Evolutionary conservation across 768 basidiomycete genomes (phyloP).

Genomic region (Phanerodontia chrysosporium): DNA sequence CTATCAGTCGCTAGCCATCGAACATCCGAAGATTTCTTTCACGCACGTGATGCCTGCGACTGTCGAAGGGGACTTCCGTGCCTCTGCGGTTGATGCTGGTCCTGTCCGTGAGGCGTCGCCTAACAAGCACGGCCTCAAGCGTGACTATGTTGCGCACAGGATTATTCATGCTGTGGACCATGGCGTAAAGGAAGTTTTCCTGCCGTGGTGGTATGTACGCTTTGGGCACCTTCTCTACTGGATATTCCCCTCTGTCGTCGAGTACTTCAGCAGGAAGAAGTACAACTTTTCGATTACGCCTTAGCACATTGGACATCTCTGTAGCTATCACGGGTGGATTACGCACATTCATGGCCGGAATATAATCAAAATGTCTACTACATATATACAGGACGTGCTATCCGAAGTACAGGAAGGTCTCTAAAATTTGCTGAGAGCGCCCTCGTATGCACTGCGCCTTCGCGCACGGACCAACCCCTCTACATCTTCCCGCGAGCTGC

Average conservation of each 20-base stretch:
- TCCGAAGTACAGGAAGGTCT: slow-evolving; percentile 95
- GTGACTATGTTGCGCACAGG: slow-evolving; percentile 53
- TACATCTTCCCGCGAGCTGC: neutral
- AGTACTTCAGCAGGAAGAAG: slow-evolving; percentile 55
- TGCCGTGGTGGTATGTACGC: slow-evolving; percentile 43
- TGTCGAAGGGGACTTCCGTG: slow-evolving; percentile 75
- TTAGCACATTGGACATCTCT: neutral
- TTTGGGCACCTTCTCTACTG: slow-evolving; percentile 58
- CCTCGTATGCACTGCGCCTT: slow-evolving; percentile 36
- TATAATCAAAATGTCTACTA: no score
- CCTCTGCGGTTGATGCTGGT: slow-evolving; percentile 67
- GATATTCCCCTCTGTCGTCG: slow-evolving; percentile 54
- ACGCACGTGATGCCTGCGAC: slow-evolving; percentile 62
- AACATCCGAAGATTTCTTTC: slow-evolving; percentile 68
- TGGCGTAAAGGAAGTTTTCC: slow-evolving; percentile 52
- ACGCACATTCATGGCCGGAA: no score
- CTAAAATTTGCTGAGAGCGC: no score
- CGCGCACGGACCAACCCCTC: slow-evolving; percentile 49
- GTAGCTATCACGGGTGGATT: no score
- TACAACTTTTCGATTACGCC: slow-evolving; percentile 46
- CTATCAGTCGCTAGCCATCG: slow-evolving; percentile 76
- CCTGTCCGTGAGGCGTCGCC: slow-evolving; percentile 44
- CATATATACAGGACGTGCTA: slow-evolving; percentile 93
- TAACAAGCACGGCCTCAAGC: slow-evolving; percentile 53
- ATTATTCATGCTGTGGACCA: slow-evolving; percentile 60